These are phyloP conservation scores for Aspergillus sp. DNA, from an alignment of 2,329 filamentous ascomycete genomes.

Conservation along the genomic window DNA sequence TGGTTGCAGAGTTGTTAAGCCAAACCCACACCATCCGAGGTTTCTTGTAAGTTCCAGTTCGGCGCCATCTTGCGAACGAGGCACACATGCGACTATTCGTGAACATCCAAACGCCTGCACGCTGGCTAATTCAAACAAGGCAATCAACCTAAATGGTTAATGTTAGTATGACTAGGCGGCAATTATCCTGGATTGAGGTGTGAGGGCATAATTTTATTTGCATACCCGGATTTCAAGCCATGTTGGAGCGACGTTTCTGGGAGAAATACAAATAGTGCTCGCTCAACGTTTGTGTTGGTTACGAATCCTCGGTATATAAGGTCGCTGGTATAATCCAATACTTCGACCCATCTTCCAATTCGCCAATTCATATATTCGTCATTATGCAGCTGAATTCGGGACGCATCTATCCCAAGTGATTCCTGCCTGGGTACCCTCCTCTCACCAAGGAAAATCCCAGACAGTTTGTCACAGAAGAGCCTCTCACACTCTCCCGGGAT, in stretches of 20 bases:
- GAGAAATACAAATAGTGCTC: constrained; percentile 85
- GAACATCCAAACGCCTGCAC: constrained; percentile 69
- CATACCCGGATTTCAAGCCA: constrained; percentile 85
- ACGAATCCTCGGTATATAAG: constrained; percentile 85
- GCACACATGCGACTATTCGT: constrained; percentile 77
- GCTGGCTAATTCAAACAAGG: constrained; percentile 83
- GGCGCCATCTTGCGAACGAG: constrained; percentile 64
- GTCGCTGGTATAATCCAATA: constrained; percentile 75
- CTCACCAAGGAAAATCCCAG: constrained; percentile 94
- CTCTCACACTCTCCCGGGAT: constrained; percentile 99
- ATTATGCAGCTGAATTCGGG: constrained; percentile 33
- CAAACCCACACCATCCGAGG: constrained; percentile 91
- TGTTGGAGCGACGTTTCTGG: constrained; percentile 69
- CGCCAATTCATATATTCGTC: constrained; percentile 21
- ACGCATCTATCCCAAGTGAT: constrained; percentile 85
- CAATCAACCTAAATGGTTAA: constrained; percentile 65
- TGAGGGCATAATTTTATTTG: constrained; percentile 21
- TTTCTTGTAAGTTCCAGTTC: constrained; percentile 71
- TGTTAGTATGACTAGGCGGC: background rate
- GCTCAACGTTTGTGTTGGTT: constrained; percentile 67
- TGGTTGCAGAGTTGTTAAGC: constrained; percentile 73
- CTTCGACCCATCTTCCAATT: constrained; percentile 39
- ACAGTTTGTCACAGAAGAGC: constrained; percentile 98
- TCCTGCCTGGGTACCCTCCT: constrained; percentile 71
- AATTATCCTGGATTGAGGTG: background rate